Evolutionary conservation across 805 yeast species (phyloP).

Genomic region (Yarrowia sp.): DNA sequence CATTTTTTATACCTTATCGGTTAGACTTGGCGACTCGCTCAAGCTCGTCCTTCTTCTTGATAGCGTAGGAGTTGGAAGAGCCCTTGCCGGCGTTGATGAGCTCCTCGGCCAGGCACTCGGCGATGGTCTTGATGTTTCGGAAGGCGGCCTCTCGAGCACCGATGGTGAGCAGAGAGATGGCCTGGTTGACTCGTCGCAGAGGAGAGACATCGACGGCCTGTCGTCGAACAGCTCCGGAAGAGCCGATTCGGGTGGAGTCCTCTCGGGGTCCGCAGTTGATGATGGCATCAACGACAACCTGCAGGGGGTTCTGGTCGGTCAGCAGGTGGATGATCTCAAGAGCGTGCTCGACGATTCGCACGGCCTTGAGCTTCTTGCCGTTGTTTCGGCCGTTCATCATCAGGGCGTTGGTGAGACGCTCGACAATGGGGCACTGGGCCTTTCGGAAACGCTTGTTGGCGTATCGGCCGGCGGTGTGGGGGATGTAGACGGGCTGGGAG

Average conservation of each 20-base stretch:
- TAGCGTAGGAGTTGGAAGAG: constrained; percentile 99
- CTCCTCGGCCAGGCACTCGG: constrained; percentile 99
- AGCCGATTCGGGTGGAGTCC: constrained; percentile 99
- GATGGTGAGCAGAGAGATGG: constrained; percentile 93
- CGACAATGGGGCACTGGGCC: constrained; percentile 99
- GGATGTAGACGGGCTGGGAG: constrained; percentile 94
- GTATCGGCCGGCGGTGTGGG: constrained; percentile 99
- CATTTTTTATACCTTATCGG: constrained; percentile 63
- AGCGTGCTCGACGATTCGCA: constrained; percentile 99
- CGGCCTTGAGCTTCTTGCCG: constrained; percentile 99
- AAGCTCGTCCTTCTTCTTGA: constrained; percentile 99
- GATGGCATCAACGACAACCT: constrained; percentile 98
- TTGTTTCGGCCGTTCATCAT: constrained; percentile 99
- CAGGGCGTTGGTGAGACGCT: constrained; percentile 98
- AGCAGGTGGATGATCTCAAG: constrained; percentile 95
- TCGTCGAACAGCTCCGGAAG: constrained; percentile 99
- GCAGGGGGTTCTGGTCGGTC: constrained; percentile 99
- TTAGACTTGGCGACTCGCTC: constrained; percentile 99
- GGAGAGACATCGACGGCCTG: constrained; percentile 99
- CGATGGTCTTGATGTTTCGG: constrained; percentile 99
- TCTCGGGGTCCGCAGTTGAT: constrained; percentile 99
- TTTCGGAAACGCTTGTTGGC: constrained; percentile 99
- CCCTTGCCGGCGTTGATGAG: constrained; percentile 99
- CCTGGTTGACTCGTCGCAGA: constrained; percentile 99
- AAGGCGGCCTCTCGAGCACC: constrained; percentile 99